Evolutionary conservation across 2,329 filamentous ascomycete species (phyloP).

Genomic region (Fusarium camptoceras): DNA sequence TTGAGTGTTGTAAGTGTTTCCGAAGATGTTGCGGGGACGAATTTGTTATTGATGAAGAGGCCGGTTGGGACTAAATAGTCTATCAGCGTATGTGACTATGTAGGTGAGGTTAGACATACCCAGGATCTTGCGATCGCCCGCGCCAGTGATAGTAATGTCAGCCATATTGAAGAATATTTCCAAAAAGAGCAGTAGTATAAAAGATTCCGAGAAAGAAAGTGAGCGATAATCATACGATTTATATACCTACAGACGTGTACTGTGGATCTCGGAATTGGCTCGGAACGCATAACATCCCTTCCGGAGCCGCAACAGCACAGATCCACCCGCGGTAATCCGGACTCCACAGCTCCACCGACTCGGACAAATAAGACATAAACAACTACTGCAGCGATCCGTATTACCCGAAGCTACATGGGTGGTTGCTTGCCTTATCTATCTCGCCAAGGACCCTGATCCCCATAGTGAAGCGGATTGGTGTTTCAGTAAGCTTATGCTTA

Average conservation of each 20-base stretch:
- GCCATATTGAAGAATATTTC: not conserved
- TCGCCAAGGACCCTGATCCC: not conserved
- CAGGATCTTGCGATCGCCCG: constrained; percentile 11
- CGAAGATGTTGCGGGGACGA: not conserved
- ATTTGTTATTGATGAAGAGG: constrained; percentile 30
- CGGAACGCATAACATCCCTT: not conserved
- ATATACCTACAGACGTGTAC: not conserved
- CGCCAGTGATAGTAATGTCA: constrained; percentile 6
- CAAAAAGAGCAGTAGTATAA: accelerated
- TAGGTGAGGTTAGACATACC: not conserved
- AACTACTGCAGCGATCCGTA: not conserved
- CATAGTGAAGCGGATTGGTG: not conserved
- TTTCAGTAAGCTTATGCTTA: not conserved
- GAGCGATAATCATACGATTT: not conserved
- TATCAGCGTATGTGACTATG: not conserved
- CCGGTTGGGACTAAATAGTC: constrained; percentile 22
- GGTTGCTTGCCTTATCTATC: not conserved
- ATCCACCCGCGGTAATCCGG: not conserved
- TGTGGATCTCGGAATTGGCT: not conserved
- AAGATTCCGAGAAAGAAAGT: not conserved
- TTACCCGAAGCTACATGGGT: not conserved
- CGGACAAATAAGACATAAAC: not conserved
- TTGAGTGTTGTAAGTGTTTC: constrained; percentile 8
- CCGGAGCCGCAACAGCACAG: not conserved
- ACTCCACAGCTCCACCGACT: not conserved